phyloP scores from a whole-genome alignment of 768 basidiomycete species.

The Filobasidium floriforme region DNA sequence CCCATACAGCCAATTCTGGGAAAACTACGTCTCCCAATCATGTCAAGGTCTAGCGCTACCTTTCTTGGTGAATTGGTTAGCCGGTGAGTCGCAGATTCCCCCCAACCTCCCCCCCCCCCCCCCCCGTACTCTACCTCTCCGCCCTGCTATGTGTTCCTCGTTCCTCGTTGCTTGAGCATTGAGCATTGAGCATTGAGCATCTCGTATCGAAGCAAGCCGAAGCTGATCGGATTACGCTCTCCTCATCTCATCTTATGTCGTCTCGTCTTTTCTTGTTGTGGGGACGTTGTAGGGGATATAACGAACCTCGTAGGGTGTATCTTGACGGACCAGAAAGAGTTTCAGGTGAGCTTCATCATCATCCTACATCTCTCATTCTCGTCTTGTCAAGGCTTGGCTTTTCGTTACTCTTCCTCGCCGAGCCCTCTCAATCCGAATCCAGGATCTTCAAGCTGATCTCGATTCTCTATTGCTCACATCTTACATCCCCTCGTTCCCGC shows the following conservation, averaged over 20 bases:
- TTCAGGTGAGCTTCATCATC: conserved; percentile 59
- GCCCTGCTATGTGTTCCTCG: too few species aligned
- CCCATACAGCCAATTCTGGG: conserved; percentile 63
- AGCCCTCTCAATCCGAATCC: too few species aligned
- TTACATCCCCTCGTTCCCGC: too few species aligned
- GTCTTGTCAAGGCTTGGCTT: not conserved
- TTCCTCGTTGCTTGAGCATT: too few species aligned
- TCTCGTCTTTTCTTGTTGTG: not conserved
- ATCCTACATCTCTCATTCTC: not conserved
- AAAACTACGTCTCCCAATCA: conserved; percentile 66
- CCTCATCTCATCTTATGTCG: not conserved
- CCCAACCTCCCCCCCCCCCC: not conserved
- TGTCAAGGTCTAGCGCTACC: conserved; percentile 87
- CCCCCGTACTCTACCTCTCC: too few species aligned
- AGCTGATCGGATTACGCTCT: conserved; percentile 4
- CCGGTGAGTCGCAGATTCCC: conserved; percentile 53
- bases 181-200: not conserved
- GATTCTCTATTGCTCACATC: too few species aligned
- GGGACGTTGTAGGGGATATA: conserved; percentile 60
- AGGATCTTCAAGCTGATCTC: not conserved
- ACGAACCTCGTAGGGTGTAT: conserved; percentile 76
- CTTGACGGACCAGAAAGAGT: conserved; percentile 85
- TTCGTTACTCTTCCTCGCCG: not conserved
- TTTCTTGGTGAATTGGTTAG: conserved; percentile 86
- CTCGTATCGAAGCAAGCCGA: too few species aligned